Base-by-base conservation (phyloP, 768 basidiomycete species). In the Hygrophoropsis aurantiaca region DNA sequence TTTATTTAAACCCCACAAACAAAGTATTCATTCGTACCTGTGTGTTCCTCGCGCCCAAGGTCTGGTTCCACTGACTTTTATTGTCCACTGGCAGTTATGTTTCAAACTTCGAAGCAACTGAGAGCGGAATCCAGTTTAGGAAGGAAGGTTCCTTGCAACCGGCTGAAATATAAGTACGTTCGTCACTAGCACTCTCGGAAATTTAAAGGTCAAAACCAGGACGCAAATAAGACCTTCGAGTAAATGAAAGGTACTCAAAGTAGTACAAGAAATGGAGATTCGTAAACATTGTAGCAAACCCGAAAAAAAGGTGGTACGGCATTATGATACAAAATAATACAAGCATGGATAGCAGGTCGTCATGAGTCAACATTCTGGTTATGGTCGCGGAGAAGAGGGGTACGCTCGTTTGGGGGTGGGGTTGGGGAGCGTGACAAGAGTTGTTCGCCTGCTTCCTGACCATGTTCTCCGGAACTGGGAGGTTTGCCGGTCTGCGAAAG, bases 351-450 rank as follows among this genome's bases (percentile, higher is more conserved):
- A 27, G 59, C 52, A 51, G 39, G 35, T 40, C 20, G 52, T 51
- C 33, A 54, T 39, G 49, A 49, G 46, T 49, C 41, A 37, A 38
- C 44, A 41, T 46, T 44, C 16, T 50, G 44, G 41, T 37, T 52
- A 41, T 32, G 50, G 54, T 49, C 56, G 20, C 52, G 54, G 50
- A 69, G 64, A 8, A 69, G 58, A 11, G 69, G 67, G 8, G 67
- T 69, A 16, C 59, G 65, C 49, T 69, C 70, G 49, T 61, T 54
- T 37, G 58, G 54, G 32, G 49, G 42, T 13, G 54, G 51, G 27
- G 55, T 33, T 54, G 58, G 11, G 27, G 27, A 13, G 32, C 51
- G 45, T 4, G 56, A 25, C 3, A 58, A 39, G 16, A 42, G 40
- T 26, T 50, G 36, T 11, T 47, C 19, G 5, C 53, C 44, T 8